Evolutionary conservation across 1,284 basidiomycete genomes (phyloP), one percentile per base, ranked within the genome.

Genomic region (Psilocybe mexicana): DNA sequence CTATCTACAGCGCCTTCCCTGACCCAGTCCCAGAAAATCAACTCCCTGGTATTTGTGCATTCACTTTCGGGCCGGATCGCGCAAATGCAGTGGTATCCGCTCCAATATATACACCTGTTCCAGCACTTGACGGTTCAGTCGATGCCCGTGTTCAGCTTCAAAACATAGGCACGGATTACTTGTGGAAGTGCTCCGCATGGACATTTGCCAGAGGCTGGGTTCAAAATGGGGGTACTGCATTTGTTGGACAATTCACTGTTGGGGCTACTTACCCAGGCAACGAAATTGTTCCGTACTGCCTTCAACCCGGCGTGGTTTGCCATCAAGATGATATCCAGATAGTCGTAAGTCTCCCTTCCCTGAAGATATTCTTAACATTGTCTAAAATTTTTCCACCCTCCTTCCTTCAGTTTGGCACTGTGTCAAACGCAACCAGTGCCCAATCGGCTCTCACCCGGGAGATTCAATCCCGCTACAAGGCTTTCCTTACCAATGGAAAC

Each of bases 321-420:
- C 88, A 91, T 68, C 80, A 88, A 67, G 87, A 90, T 65, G 88
- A 90, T 64, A 90, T 90, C 55, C 74, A 85, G 74, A 86, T 90
- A 67, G 81, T 90, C 59, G 86, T 87, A 73, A 61, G 84, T 79
- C 25, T 40, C 46, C 43, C 26, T 44, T 52, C 47, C 42, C 55
- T 47, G 42, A 47, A 18, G 48, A 35, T 42, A 40, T 59, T 35
- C 43, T 28, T 43, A 7, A 42, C 54, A 14, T 43, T 28, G 30
- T 51, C 57, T 43, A 59, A 38, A 43, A 25, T 58, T 28, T 52
- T 18, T 35, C 42, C 50, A 18, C 18, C 18, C 18, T 18, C 18
- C 55, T 23, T 58, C 45, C 59, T 61, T 26, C 63, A 87, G 83
- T 92, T 91, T 67, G 89, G 88, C 47, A 90, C 87, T 0, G 83